These are phyloP conservation scores for Colletotrichum godetiae DNA, from an alignment of 2,329 filamentous ascomycete genomes.

Conservation along the genomic window DNA sequence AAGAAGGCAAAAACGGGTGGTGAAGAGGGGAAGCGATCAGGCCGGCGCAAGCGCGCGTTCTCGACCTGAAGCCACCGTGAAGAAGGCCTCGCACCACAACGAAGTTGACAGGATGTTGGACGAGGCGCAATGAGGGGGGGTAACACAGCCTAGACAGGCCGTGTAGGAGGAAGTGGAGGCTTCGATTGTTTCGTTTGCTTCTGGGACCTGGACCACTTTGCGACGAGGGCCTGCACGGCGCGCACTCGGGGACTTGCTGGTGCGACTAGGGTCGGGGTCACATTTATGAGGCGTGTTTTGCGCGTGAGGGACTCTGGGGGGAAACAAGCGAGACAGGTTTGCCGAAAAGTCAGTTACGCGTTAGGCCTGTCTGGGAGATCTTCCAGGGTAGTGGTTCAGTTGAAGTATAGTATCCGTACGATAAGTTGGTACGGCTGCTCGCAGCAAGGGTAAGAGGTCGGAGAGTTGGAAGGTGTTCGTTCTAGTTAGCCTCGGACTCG, in stretches of 20 bases:
- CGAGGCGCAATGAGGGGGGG: conserved; percentile 30
- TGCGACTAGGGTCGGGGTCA: conserved; percentile 23
- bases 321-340: conserved; percentile 31
- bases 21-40: conserved; percentile 18
- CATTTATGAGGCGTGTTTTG: conserved; percentile 21
- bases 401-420: background rate
- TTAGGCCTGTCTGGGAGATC: conserved; percentile 24
- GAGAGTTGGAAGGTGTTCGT: background rate
- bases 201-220: conserved; percentile 25
- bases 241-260: conserved; percentile 32
- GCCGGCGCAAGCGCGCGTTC: conserved; percentile 35
- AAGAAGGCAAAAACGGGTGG: background rate
- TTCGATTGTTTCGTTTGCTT: conserved; percentile 33
- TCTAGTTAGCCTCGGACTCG: background rate
- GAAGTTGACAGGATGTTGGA: conserved; percentile 28
- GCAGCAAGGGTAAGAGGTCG: conserved; percentile 9
- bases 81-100: conserved; percentile 24
- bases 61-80: conserved; percentile 22
- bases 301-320: conserved; percentile 1
- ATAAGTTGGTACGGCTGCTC: conserved; percentile 12
- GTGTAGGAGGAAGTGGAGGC: conserved; percentile 26
- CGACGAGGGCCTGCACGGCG: conserved; percentile 35
- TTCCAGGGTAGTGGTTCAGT: conserved; percentile 13
- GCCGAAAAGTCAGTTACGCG: conserved; percentile 29
- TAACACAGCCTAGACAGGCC: conserved; percentile 30